Evolutionary conservation across 1,284 basidiomycete genomes (phyloP), one percentile per base, ranked within the genome.

Genomic region (Crucibulum cyathiforme): DNA sequence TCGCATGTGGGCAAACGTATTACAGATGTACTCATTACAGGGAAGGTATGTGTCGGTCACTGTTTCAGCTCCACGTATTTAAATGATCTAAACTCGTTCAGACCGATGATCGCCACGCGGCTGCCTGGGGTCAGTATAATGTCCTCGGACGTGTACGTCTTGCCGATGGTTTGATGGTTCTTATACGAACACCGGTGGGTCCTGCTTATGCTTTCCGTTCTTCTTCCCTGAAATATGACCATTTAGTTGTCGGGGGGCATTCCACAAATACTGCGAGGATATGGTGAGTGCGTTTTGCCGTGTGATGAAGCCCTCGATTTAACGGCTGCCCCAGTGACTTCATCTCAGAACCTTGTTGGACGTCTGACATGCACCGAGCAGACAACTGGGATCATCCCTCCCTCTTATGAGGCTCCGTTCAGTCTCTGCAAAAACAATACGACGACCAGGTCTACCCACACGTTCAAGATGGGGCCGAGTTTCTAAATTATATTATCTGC

Each of bases 361-460:
- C 74, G 82, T 66, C 75, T 82, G 69, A 76, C 76, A 58, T 71
- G 72, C 9, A 63, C 73, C 31, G 31, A 31, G 8, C 15, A 49
- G 13, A 68, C 74, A 2, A 69, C 39, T 46, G 76, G 72, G 3
- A 71, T 67, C 49, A 71, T 73, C 8, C 75, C 72, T 8, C 72
- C 79, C 2, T 74, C 74, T 48, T 85, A 81, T 78, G 85, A 86
- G 63, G 82, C 78, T 2, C 74, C 79, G 34, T 86, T 86, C 66
- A 83, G 80, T 51, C 65, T 87, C 31, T 81, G 78, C 57, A 73
- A 72, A 64, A 65, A 68, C 45, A 64, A 65, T 50, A 61, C 31
- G 53, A 53, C 34, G n/a, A 34, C 35, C 15, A n/a, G 31, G 31
- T 31, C 31, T 31, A 31, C 31, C 31, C 31, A 31, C 31, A 31